phyloP scores from a whole-genome alignment of 2,329 filamentous ascomycete genomes.

The Blastomyces gilchristii region DNA sequence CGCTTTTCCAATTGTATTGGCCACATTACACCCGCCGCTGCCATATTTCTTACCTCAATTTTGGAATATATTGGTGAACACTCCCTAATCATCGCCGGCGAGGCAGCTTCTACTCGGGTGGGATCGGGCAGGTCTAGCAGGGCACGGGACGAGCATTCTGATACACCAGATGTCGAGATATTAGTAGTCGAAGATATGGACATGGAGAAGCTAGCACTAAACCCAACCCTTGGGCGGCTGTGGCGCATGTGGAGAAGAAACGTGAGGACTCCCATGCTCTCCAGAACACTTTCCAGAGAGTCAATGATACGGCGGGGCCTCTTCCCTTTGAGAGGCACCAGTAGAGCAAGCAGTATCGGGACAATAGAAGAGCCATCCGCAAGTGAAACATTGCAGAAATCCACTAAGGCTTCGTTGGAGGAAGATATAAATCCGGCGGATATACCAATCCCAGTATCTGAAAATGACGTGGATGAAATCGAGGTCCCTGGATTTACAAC shows the following conservation, averaged over 20 bases:
- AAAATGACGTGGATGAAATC: conserved; percentile 67
- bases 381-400: conserved; percentile 12
- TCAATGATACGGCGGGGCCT: conserved; percentile 28
- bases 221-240: conserved; percentile 73
- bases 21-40: conserved; percentile 76
- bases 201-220: conserved; percentile 85
- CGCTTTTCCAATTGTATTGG: conserved; percentile 48
- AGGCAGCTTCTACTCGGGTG: conserved; percentile 59
- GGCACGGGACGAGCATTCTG: conserved; percentile 37
- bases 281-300: conserved; percentile 34
- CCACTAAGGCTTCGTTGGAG: conserved; percentile 6
- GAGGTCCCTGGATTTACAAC: conserved; percentile 60
- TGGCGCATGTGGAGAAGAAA: conserved; percentile 96
- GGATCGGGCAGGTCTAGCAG: conserved; percentile 33
- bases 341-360: conserved; percentile 31
- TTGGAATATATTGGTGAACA: conserved; percentile 91
- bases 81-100: conserved; percentile 73
- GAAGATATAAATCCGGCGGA: conserved; percentile 41
- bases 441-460: conserved; percentile 58
- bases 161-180: conserved; percentile 34
- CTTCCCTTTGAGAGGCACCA: conserved; percentile 17
- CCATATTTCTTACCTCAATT: conserved; percentile 92
- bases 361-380: conserved; percentile 25
- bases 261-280: conserved; percentile 26
- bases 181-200: conserved; percentile 82